Evolutionary conservation across 2,329 filamentous ascomycete species (phyloP), one percentile per base, ranked within the genome.

Genomic region (Colletotrichum eremochloae): DNA sequence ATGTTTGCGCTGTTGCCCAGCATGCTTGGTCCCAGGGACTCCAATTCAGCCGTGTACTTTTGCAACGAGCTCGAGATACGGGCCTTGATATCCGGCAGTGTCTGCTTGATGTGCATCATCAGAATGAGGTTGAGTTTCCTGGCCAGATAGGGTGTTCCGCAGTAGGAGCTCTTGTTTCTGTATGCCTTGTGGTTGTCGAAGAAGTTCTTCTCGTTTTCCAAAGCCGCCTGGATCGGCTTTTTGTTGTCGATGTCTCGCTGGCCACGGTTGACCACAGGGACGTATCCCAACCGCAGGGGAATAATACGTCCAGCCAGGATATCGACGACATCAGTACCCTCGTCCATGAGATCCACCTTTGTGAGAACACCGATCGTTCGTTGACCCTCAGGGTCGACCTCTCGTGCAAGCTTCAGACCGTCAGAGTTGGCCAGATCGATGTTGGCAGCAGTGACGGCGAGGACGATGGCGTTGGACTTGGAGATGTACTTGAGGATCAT

Each of bases 51-150:
- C 5, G 90, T 87, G 83, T 99, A 99, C 82, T 99, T 99, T 80
- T 95, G 92, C 72, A 99, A 87, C 18, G 96, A 98, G 76, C 94
- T 93, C n/a, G 93, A 90, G 77, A 99, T 99, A 75, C 97, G 93
- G 18, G 94, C 94, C 86, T 99, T 99, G 87, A 99, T 99, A 80
- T 99, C 96, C 52, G 96, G 96, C 18, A 99, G 89, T 1, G 96
- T 99, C 86, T 99, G 96, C 85, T 99, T 99, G 87, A 99, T 99
- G 86, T 99, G 96, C 96, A 99, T 99, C 96, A 99, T 98, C 77
- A 99, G 89, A 80, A 99, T 98, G 79, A 99, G 88, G 84, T 99
- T 99, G 73, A 99, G 90, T 85, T 99, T 99, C 77, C 96, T 92
- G 5, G 96, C 96, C 72, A 99, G 87, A 80, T 99, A 99, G 5